Evolutionary conservation across 2,329 filamentous ascomycete genomes (phyloP).

Genomic region (Fusarium euwallaceae): DNA sequence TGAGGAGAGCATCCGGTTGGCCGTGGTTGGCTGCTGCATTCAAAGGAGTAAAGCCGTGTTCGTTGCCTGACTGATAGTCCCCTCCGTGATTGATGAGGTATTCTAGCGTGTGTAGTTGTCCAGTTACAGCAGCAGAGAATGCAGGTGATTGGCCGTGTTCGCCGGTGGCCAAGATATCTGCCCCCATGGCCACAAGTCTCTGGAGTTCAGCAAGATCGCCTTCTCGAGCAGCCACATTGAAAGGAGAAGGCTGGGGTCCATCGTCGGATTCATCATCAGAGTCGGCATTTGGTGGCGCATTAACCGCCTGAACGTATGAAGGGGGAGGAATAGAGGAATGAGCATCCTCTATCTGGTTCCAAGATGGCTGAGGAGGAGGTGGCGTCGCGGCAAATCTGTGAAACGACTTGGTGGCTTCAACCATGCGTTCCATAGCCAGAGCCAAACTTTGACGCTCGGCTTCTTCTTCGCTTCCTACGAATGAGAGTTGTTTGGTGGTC

Average conservation of each 20-base stretch:
- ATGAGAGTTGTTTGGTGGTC: not conserved
- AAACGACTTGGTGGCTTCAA: slow-evolving; percentile 1
- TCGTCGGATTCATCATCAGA: not conserved
- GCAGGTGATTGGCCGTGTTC: not conserved
- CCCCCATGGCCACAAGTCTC: not conserved
- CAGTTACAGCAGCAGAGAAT: not conserved
- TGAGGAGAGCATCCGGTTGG: not conserved
- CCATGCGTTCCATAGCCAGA: not conserved
- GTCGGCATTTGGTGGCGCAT: not conserved
- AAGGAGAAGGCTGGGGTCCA: not conserved
- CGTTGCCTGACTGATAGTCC: slow-evolving; percentile 1
- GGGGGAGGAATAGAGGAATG: not conserved
- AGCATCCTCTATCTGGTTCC: not conserved
- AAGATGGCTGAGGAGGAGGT: not conserved
- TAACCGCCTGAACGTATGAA: not conserved
- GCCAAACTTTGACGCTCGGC: not conserved
- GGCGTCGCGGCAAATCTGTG: not conserved
- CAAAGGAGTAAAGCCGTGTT: not conserved
- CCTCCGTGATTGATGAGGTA: not conserved
- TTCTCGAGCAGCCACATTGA: not conserved
- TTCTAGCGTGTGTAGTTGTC: not conserved
- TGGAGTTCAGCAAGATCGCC: not conserved
- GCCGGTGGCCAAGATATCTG: not conserved
- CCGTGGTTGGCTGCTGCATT: slow-evolving; percentile 3
- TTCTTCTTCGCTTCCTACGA: not conserved